Evolutionary conservation across 2,329 filamentous ascomycete genomes (phyloP), one percentile per base, ranked within the genome.

Genomic region (Neonectria magnoliae): DNA sequence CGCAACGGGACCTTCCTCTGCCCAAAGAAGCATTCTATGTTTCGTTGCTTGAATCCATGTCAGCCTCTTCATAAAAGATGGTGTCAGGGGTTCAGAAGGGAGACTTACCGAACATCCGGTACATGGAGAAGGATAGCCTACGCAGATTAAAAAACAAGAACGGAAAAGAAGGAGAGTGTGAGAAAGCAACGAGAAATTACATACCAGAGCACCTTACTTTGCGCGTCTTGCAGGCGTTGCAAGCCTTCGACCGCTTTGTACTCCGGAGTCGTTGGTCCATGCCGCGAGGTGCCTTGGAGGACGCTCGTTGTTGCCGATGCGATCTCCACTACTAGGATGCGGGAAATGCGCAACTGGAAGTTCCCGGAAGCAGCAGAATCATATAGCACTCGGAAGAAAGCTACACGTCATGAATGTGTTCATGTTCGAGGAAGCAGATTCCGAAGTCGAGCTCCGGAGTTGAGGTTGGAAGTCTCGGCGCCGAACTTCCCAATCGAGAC

Each of bases 191-290:
- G 22, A 29, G n/a, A 25, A 11, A 48, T 27, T 16, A 18, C 57
- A 14, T 64, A 70, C 70, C 70, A 29, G 70, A 72, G 31, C 70
- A 72, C 7, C 68, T 52, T 51, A 72, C 67, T 62, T 72, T 72
- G 16, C 70, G 60, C 18, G 48, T 29, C 53, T 72, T 72, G 64
- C 70, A 72, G 14, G 64, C 57, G 54, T 72, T 62, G 27, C 70
- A 72, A 5, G 70, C 69, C 57, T 72, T 72, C 10, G 70, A 69
- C 4, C 51, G 65, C 5, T 70, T 57, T 1, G 66, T 45, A 6
- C 70, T 64, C 3, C 63, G 64, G 42, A 70, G 45, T 42, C 62
- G 60, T 42, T 45, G 50, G 38, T 62, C 22, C 62, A 60, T 60
- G 31, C 36, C 6, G 33, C 38, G 59, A 22, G 55, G 22, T 38